phyloP scores from a whole-genome alignment of 2,329 filamentous ascomycete species.

The Cordyceps cateniannulata region DNA sequence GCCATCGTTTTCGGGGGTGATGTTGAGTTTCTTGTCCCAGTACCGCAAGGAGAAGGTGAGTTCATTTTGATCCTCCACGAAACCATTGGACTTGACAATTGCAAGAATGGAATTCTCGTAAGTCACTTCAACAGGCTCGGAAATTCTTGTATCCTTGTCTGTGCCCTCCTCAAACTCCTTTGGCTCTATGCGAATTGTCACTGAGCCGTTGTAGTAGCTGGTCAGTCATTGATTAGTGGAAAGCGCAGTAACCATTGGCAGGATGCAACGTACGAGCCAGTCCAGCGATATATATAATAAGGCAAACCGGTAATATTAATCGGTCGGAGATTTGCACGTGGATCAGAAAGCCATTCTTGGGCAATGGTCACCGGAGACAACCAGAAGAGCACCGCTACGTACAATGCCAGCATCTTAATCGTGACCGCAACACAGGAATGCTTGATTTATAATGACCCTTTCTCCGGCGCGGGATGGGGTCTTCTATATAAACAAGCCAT shows the following conservation, averaged over 20 bases:
- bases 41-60: background rate
- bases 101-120: constrained; percentile 5
- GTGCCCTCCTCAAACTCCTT: background rate
- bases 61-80: background rate
- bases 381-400: background rate
- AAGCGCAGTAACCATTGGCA: background rate
- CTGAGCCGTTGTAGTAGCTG: constrained; percentile 7
- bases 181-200: constrained; percentile 1
- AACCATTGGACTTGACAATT: constrained; percentile 2
- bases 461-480: background rate
- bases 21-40: constrained; percentile 5
- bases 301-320: constrained; percentile 1
- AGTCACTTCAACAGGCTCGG: background rate
- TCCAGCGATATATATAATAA: constrained; percentile 7
- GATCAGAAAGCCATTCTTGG: constrained; percentile 6
- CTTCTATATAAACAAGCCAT: background rate
- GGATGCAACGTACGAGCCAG: background rate
- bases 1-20: background rate
- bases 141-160: background rate
- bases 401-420: background rate
- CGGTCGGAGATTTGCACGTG: background rate
- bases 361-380: background rate
- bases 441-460: background rate
- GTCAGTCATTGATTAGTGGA: background rate
- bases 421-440: background rate